Base-by-base conservation (phyloP, 2,329 filamentous ascomycete species). In the Capronia epimyces region DNA sequence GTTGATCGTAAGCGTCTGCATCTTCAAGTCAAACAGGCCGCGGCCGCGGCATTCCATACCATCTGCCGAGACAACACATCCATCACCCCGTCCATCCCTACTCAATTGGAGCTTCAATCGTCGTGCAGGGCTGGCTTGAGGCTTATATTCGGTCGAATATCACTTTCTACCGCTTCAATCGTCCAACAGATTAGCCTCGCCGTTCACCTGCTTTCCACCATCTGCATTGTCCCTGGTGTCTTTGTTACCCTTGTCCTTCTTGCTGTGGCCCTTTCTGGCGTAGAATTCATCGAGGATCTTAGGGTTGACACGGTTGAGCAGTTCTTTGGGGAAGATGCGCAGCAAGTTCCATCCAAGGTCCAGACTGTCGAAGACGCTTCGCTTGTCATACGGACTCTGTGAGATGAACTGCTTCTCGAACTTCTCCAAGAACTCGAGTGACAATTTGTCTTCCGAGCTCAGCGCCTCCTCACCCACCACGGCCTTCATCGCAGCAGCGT, bases 401-500 rank as follows among this genome's bases (percentile, higher is more conserved):
- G 80, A 78, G 69, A 98, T 95, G 73, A 97, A 98, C 52, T 86
- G 88, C 58, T 87, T 85, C 76, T 98, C 93, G 67, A 98, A 98
- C 75, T 97, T 97, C 67, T 97, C 91, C 63, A 98, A 75, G 78
- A 98, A 98, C 71, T 98, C 93, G 31, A 98, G 81, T 7, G 91
- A 95, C 52, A 97, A 82, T 77, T 97, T 97, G 75, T 98, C 93
- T 74, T 98, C 93, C 48, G 87, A 81, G 22, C 89, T 95, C 66
- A 98, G 73, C 27, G 93, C 93, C 71, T 98, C 93, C 74, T 98
- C 94, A 75, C 93, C 93, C 53, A 98, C 93, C 70, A 98, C 93
- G 55, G 93, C 93, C 78, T 97, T 98, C 93, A 98, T 98, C 69
- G 89, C 86, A 31, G 94, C 73, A 16, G 93, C 93, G 66, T 98